Evolutionary conservation across 257 asterid species (phyloP).

Genomic region (Solanum paucissectum): DNA sequence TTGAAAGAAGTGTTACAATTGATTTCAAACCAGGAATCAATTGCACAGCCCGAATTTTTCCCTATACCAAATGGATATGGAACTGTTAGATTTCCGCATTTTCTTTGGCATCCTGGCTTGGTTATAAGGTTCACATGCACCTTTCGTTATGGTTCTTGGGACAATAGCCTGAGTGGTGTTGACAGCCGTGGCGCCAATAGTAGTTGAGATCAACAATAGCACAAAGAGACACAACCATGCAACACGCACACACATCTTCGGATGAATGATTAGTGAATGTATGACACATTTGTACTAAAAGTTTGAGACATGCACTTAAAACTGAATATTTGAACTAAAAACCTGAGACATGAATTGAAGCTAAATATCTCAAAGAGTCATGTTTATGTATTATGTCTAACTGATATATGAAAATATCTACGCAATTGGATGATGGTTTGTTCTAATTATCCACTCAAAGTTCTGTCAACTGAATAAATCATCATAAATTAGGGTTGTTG

Average conservation of each 20-base stretch:
- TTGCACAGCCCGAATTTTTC: constrained; percentile 18
- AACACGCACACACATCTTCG: background rate
- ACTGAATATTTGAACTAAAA: no score
- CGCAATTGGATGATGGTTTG: background rate
- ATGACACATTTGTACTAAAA: no score
- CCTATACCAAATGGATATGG: constrained; percentile 28
- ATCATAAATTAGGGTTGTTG: background rate
- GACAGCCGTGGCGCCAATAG: background rate
- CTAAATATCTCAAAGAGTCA: no score
- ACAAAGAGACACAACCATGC: background rate
- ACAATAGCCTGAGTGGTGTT: background rate
- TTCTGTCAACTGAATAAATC: no score
- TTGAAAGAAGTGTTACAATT: constrained; percentile 34
- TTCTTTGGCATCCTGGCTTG: constrained; percentile 21
- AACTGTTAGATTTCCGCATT: background rate
- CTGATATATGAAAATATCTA: background rate
- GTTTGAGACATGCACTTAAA: no score
- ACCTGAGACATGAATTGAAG: no score
- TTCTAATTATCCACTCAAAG: background rate
- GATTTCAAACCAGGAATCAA: constrained; percentile 16
- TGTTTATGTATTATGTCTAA: no score
- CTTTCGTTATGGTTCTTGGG: background rate
- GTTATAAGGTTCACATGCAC: constrained; percentile 7
- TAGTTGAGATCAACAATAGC: background rate
- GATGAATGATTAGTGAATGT: background rate